Percentiles rank a stretch among this genome's conserved stretches.
Conservation (phyloP, 352 stramenopile species). For the Pythium volutum region DNA sequence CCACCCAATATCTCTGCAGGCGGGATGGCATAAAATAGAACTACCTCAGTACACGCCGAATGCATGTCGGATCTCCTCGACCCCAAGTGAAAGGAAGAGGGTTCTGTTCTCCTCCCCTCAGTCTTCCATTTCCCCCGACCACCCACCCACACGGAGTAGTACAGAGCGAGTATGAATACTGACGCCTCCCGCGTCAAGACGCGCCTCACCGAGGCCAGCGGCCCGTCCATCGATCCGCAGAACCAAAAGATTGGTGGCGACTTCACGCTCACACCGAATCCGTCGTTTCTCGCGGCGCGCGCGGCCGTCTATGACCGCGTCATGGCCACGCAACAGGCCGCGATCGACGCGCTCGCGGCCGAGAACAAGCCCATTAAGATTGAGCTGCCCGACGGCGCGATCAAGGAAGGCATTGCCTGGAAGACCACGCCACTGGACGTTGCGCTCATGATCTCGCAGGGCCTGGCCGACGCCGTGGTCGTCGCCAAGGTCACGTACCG, state of each 20-base stretch:
- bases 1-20: no score
- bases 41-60: no score
- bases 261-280: conserved; percentile 79
- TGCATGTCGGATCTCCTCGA: no score
- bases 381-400: conserved; percentile 95
- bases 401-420: conserved; percentile 90
- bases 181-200: conserved; percentile 66
- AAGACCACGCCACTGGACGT: conserved; percentile 97
- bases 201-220: conserved; percentile 74
- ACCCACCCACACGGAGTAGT: no score
- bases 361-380: conserved; percentile 92
- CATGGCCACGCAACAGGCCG: conserved; percentile 61
- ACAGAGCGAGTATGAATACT: conserved; percentile 7
- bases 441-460: conserved; percentile 92
- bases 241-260: conserved; percentile 78
- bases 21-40: no score
- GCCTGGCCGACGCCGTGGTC: conserved; percentile 91
- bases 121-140: no score
- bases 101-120: no score
- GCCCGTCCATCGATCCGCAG: conserved; percentile 51
- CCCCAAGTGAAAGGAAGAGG: no score
- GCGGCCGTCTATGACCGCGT: conserved; percentile 86
- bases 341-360: conserved; percentile 77
- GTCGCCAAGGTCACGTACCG: conserved; percentile 93
- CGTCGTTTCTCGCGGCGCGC: conserved; percentile 79